phyloP scores from a whole-genome alignment of 768 basidiomycete species.

The Boletus rubroflammeus region DNA sequence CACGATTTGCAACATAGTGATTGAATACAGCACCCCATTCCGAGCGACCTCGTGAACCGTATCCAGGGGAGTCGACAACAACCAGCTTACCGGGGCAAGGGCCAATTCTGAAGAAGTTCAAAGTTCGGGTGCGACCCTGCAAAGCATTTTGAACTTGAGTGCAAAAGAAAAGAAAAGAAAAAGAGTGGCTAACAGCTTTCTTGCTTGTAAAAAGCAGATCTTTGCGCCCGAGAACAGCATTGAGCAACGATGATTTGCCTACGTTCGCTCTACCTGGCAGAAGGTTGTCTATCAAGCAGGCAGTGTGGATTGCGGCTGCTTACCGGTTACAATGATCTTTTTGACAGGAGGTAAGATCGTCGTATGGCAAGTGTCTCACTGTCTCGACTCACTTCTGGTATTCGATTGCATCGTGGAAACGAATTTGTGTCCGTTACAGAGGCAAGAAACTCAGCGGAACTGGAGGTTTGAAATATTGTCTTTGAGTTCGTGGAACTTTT shows the following conservation, averaged over 20 bases:
- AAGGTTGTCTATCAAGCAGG: neutral
- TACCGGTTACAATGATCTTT: conserved; percentile 30
- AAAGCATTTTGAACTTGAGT: neutral
- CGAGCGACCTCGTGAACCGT: conserved; percentile 66
- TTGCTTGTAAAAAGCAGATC: conserved; percentile 61
- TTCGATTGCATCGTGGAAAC: conserved; percentile 13
- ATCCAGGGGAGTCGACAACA: conserved; percentile 79
- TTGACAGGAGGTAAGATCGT: neutral
- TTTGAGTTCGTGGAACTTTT: conserved; percentile 12
- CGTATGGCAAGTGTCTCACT: neutral
- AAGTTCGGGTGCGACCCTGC: conserved; percentile 66
- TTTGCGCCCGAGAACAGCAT: conserved; percentile 59
- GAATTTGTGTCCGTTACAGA: conserved; percentile 18
- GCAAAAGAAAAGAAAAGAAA: neutral
- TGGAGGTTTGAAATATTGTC: conserved; percentile 20
- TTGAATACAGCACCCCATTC: conserved; percentile 77
- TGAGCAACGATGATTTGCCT: conserved; percentile 74
- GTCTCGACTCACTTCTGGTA: conserved; percentile 29
- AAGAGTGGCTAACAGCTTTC: conserved; percentile 52
- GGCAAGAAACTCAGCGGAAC: conserved; percentile 29
- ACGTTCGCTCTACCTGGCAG: conserved; percentile 68
- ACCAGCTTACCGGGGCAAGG: conserved; percentile 50
- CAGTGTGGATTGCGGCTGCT: neutral
- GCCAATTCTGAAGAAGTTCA: conserved; percentile 75
- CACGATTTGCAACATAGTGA: conserved; percentile 55